These are phyloP conservation scores for Quercus parvula DNA, from an alignment of 306 rosid species.

Conservation along the genomic window DNA sequence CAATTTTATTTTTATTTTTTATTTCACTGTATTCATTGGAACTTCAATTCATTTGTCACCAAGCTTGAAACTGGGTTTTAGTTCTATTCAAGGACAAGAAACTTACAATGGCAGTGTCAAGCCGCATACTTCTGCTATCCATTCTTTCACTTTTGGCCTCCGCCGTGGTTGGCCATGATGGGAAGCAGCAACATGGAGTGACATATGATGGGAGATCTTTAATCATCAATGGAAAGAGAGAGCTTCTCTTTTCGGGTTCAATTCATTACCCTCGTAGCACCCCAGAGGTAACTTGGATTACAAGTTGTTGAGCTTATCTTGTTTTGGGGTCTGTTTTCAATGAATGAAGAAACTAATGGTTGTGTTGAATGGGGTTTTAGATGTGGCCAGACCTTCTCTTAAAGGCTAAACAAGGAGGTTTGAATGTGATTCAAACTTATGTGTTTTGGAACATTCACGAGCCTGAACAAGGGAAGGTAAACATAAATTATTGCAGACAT, in stretches of 20 bases:
- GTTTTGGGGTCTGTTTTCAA: background rate
- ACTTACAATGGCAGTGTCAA: background rate
- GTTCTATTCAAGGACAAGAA: background rate
- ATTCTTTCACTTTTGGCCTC: constrained; percentile 22
- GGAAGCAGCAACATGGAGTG: constrained; percentile 27
- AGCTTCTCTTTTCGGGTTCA: constrained; percentile 80
- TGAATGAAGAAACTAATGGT: background rate
- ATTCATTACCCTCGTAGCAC: constrained; percentile 84
- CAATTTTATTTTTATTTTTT: background rate
- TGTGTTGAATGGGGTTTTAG: constrained; percentile 33
- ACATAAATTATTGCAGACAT: background rate
- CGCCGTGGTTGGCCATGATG: constrained; percentile 5
- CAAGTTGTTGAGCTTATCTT: background rate
- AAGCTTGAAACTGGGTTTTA: background rate
- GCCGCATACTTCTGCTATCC: background rate
- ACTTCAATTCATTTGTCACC: background rate
- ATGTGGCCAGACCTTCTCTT: constrained; percentile 73
- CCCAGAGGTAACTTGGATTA: constrained; percentile 41
- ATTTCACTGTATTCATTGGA: background rate
- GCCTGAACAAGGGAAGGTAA: constrained; percentile 70
- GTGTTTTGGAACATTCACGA: constrained; percentile 93
- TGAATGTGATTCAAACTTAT: constrained; percentile 81
- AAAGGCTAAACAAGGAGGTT: constrained; percentile 74
- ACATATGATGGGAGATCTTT: constrained; percentile 64
- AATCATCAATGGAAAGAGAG: constrained; percentile 54